A percentile compares a stretch with the other conserved stretches of the same genome.
These are phyloP conservation scores for Epichloe baconii DNA, from an alignment of 2,329 filamentous ascomycete genomes.

Conservation along the genomic window DNA sequence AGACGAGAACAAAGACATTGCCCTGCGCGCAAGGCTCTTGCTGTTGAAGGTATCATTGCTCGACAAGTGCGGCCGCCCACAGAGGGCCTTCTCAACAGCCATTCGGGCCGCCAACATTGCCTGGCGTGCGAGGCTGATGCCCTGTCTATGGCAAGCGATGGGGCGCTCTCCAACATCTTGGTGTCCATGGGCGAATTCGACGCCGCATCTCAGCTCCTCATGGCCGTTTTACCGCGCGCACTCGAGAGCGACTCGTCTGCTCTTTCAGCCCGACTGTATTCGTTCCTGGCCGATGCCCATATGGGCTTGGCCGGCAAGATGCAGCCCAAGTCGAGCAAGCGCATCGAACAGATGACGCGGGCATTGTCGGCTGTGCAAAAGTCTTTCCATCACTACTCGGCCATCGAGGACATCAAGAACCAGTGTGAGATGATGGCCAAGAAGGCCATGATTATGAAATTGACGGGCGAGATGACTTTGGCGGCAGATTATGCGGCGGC, in stretches of 20 bases:
- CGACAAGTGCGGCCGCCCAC: constrained; percentile 51
- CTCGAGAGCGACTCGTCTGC: constrained; percentile 55
- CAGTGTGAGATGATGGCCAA: constrained; percentile 73
- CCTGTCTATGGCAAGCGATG: constrained; percentile 60
- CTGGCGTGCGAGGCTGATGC: constrained; percentile 54
- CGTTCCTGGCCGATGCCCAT: constrained; percentile 59
- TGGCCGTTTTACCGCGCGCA: constrained; percentile 60
- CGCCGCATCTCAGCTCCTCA: constrained; percentile 50
- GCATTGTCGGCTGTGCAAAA: constrained; percentile 49
- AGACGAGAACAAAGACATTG: constrained; percentile 39
- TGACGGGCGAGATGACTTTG: constrained; percentile 48
- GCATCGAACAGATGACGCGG: constrained; percentile 43
- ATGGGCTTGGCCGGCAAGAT: constrained; percentile 60
- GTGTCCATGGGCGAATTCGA: constrained; percentile 58
- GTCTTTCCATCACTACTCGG: constrained; percentile 51
- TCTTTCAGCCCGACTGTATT: constrained; percentile 54
- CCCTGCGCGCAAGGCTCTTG: constrained; percentile 57
- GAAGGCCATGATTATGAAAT: constrained; percentile 63
- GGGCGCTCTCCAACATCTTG: constrained; percentile 54
- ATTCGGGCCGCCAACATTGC: constrained; percentile 64
- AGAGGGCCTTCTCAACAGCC: constrained; percentile 64
- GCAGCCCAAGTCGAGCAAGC: constrained; percentile 27
- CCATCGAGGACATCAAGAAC: constrained; percentile 49
- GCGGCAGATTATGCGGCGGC: constrained; percentile 55
- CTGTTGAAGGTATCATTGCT: constrained; percentile 61